Percentiles rank a stretch among this genome's conserved stretches.
These are phyloP conservation scores for Brassica hybrid DNA, from an alignment of 441 rosid species.

Conservation along the genomic window DNA sequence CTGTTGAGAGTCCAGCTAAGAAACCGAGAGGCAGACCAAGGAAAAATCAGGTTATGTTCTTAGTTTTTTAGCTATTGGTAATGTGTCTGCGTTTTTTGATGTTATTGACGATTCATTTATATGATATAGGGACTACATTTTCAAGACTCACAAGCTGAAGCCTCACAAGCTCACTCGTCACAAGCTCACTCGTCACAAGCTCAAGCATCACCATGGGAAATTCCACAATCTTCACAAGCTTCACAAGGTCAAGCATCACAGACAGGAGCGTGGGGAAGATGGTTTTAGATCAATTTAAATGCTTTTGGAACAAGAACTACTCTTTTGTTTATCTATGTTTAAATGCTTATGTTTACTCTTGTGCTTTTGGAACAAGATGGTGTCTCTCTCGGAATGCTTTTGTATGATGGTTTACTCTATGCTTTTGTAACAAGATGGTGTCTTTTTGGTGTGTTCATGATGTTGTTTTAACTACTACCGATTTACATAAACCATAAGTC, in stretches of 20 bases:
- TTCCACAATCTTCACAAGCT: neutral
- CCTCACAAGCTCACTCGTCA: too few relatives aligned
- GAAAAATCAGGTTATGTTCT: too few relatives aligned
- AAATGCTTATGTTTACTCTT: too few relatives aligned
- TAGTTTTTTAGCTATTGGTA: too few relatives aligned
- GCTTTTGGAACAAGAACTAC: neutral
- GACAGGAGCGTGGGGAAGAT: neutral
- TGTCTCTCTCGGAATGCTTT: neutral
- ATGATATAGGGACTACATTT: too few relatives aligned
- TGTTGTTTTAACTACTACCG: neutral
- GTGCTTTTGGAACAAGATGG: neutral
- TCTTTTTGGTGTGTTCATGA: neutral
- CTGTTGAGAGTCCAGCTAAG: neutral
- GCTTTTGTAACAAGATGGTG: too few relatives aligned
- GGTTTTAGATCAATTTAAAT: neutral
- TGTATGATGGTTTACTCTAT: too few relatives aligned
- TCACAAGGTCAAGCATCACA: neutral
- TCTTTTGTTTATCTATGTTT: neutral
- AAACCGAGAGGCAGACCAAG: neutral
- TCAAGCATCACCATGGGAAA: too few relatives aligned
- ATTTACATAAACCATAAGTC: neutral
- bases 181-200: too few relatives aligned
- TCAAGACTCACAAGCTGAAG: too few relatives aligned
- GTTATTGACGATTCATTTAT: too few relatives aligned
- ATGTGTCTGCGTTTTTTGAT: too few relatives aligned